Conservation (phyloP, 2,329 filamentous ascomycete species). For the Fusarium sublunatum region DNA sequence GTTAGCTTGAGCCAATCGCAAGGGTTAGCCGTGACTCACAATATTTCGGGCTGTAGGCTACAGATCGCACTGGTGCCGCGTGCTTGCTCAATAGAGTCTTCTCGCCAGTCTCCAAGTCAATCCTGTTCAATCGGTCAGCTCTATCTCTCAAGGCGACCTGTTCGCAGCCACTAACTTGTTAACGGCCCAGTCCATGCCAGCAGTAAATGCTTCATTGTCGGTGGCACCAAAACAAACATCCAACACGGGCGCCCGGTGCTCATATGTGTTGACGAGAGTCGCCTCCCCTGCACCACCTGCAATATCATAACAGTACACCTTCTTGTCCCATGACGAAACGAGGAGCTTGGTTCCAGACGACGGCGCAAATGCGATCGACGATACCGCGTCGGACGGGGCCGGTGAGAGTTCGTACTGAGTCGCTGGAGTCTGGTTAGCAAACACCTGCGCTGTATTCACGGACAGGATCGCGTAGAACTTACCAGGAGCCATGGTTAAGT, state of each 20-base stretch:
- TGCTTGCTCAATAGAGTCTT: constrained; percentile 84
- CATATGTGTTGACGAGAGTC: constrained; percentile 74
- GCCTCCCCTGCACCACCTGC: constrained; percentile 65
- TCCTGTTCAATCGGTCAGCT: constrained; percentile 48
- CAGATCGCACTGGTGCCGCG: constrained; percentile 79
- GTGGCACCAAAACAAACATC: constrained; percentile 90
- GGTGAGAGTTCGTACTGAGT: constrained; percentile 85
- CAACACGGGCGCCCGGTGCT: constrained; percentile 86
- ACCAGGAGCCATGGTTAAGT: constrained; percentile 57
- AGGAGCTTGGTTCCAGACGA: constrained; percentile 78
- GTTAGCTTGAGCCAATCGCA: constrained; percentile 27
- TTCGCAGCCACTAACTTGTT: constrained; percentile 64
- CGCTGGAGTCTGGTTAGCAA: constrained; percentile 55
- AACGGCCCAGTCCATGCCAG: constrained; percentile 88
- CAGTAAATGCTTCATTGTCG: constrained; percentile 86
- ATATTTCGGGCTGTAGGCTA: constrained; percentile 83
- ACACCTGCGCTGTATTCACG: not conserved
- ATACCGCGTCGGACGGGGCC: constrained; percentile 88
- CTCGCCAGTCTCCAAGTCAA: constrained; percentile 78
- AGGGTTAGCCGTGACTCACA: constrained; percentile 56
- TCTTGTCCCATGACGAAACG: constrained; percentile 95
- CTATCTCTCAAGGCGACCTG: constrained; percentile 4
- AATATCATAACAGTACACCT: constrained; percentile 89
- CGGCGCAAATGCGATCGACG: constrained; percentile 86
- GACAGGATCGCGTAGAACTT: constrained; percentile 25